Conservation (phyloP, 495 filamentous ascomycete genomes). For the Penicillium mononematosum region DNA sequence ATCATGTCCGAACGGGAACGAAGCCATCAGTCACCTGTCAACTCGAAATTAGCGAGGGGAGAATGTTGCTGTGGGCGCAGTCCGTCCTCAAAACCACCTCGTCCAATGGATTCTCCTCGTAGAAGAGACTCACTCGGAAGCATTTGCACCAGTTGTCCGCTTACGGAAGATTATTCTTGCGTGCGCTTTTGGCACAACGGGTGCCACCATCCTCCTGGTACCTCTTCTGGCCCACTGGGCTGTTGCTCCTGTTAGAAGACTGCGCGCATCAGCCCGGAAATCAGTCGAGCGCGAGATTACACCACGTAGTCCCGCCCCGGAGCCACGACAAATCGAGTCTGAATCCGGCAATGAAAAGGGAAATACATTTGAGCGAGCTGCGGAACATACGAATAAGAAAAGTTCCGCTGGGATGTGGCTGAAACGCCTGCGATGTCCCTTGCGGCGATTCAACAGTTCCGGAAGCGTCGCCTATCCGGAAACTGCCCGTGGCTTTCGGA, state of each 20-base stretch:
- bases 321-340: background rate
- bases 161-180: conserved; percentile 75
- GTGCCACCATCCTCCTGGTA: conserved; percentile 62
- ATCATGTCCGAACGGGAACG: conserved; percentile 49
- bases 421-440: conserved; percentile 15
- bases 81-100: conserved; percentile 59
- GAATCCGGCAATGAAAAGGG: background rate
- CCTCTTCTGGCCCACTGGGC: conserved; percentile 76
- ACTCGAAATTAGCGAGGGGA: conserved; percentile 66
- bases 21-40: conserved; percentile 62
- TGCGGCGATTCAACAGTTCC: conserved; percentile 19
- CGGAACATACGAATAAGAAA: conserved; percentile 20
- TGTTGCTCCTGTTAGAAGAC: conserved; percentile 73
- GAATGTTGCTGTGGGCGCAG: conserved; percentile 68
- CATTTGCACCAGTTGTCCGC: conserved; percentile 68
- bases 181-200: conserved; percentile 81
- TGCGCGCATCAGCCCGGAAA: conserved; percentile 75
- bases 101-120: conserved; percentile 82
- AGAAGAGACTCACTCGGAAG: conserved; percentile 69
- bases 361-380: conserved; percentile 19
- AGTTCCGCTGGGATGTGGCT: conserved; percentile 10
- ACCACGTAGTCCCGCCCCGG: conserved; percentile 26
- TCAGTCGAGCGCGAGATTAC: conserved; percentile 58
- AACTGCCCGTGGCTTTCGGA: conserved; percentile 57
- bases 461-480: background rate